Conservation (phyloP, 352 stramenopile species). For the Phytopythium cucurbitacearum region DNA sequence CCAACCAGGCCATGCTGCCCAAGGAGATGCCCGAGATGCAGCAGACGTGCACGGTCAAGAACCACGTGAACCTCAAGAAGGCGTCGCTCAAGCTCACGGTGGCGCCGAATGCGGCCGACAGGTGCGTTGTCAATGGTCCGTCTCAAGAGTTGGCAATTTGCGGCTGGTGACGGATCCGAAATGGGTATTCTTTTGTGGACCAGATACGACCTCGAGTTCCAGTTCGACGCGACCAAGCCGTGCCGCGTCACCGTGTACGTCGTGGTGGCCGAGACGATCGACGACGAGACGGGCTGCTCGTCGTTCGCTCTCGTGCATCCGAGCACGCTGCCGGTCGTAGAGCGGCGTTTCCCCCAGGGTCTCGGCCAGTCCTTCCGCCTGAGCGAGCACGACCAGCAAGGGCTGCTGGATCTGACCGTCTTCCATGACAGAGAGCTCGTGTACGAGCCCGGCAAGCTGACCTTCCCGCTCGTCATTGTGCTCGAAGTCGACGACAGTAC, state of each 20-base stretch:
- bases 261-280: constrained; percentile 59
- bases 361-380: constrained; percentile 52
- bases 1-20: constrained; percentile 44
- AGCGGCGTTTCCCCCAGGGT: constrained; percentile 39
- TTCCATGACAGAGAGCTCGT: constrained; percentile 37
- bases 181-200: not conserved
- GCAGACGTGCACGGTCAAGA: constrained; percentile 79
- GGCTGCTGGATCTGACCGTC: constrained; percentile 33
- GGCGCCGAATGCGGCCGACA: constrained; percentile 12
- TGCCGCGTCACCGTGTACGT: constrained; percentile 66
- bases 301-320: constrained; percentile 48
- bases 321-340: constrained; percentile 32
- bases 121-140: constrained; percentile 4
- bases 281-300: constrained; percentile 58
- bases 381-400: constrained; percentile 11
- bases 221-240: constrained; percentile 75
- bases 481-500: constrained; percentile 57
- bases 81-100: constrained; percentile 50
- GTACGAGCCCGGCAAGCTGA: constrained; percentile 32
- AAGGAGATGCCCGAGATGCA: constrained; percentile 76
- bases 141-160: too few species aligned
- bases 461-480: constrained; percentile 68
- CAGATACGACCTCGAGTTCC: constrained; percentile 53
- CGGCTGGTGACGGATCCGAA: not conserved
- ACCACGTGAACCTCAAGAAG: constrained; percentile 86